Percentiles rank a stretch among this genome's conserved stretches.
Conservation (phyloP, 768 basidiomycete genomes). For the Tulasnella sp. region DNA sequence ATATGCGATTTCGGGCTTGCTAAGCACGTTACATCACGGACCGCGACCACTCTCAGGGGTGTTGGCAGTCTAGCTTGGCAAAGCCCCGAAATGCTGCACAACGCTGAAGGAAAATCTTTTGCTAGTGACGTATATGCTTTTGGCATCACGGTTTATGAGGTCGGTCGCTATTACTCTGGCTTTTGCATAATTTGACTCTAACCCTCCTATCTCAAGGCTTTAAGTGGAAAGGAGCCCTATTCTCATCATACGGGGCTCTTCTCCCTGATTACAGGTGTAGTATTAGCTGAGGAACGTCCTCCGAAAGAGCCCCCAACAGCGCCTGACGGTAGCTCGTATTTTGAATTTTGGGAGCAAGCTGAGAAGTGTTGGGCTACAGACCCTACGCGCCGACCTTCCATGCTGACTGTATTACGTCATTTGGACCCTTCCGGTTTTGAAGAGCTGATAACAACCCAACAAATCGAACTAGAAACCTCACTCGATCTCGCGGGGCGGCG, state of each 20-base stretch:
- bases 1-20: slow-evolving; percentile 9
- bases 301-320: background rate
- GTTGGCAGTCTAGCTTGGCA: background rate
- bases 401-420: background rate
- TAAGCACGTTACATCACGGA: background rate
- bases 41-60: background rate
- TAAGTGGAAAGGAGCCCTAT: background rate
- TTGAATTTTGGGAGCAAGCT: background rate
- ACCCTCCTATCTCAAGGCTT: background rate
- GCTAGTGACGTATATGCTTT: background rate
- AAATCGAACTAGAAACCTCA: background rate
- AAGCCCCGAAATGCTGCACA: background rate
- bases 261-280: background rate
- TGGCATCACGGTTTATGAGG: slow-evolving; percentile 1
- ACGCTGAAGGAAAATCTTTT: background rate
- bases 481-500: background rate
- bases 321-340: background rate
- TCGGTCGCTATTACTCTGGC: too few relatives aligned
- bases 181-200: too few relatives aligned
- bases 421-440: background rate
- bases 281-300: background rate
- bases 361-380: background rate
- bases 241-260: background rate
- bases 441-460: background rate
- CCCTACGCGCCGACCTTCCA: background rate